Base-by-base conservation (phyloP, 805 yeast species). In the Sungouiella thailandica region DNA sequence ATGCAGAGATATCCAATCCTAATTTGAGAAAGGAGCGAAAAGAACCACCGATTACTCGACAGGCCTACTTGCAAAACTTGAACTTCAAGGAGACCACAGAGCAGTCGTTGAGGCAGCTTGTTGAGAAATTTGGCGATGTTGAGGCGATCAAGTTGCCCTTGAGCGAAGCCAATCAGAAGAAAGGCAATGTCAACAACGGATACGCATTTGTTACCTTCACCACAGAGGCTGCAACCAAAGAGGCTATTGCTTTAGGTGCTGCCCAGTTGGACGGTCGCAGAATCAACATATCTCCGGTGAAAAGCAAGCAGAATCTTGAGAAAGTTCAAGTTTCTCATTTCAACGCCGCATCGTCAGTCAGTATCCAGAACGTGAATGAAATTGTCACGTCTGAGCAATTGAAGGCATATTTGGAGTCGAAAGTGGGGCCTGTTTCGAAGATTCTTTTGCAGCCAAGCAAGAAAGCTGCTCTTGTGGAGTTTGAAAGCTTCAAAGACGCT, bases 1-100 rank as follows among this genome's bases (percentile, higher is more conserved):
- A 72, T 0, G 89, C 78, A 0, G 77, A 76, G 40, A 50, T 79
- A 2, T 83, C 94, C 0, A 73, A 77, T 43, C 86, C 88, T 0
- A 24, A 43, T 3, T 47, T 65, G 7, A 58, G 59, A 11, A 68
- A 57, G 35, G 36, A 46, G 27, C 39, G 31, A 22, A 39, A 28
- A 7, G 23, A 23, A 7, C 37, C 34, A 3, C 31, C 40, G 7
- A 53, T 79, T 23, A 17, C 36, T 6, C 34, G 28, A 6, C 86
- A 83, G 46, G 47, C 83, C 0, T 68, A 70, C 39, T 61, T 83
- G 2, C 66, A 69, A 12, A 74, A 75, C 25, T 48, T 83, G 10
- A 73, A 79, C 36, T 72, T 72, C 38, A 48, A 50, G 31, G 58
- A 54, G 16, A 65, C 69, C 2, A 60, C 58, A 2, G 69, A 69